Evolutionary conservation across 305 asterid genomes (phyloP), one percentile per base, ranked within the genome.

Genomic region (Fraxinus dipetala): DNA sequence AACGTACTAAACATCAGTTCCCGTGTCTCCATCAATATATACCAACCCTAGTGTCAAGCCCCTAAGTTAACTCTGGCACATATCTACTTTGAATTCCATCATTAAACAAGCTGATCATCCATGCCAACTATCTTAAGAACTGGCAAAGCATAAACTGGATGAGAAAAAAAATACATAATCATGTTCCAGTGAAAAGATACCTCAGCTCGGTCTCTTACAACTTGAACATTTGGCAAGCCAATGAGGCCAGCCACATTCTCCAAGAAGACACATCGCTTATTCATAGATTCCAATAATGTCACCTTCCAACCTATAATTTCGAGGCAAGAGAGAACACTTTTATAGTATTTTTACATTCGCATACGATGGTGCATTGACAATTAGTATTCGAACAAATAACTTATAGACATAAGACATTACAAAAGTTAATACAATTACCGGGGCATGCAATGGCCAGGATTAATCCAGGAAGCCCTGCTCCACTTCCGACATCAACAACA

Each of bases 381-480:
- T 0, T 35, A 75, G 11, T 2, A 59, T 38, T 13, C 40, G 0
- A 30, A 69, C 32, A 56, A 80, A 22, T n/a, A 2, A 38, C 76
- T 28, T 26, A 36, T 1, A 79, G 56, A 69, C 51, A 56, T 0
- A 4, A 79, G 56, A 30, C 61, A 56, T 2, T 9, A 30, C 59
- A n/a, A 22, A 31, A 30, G 22, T 7, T 20, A 32, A 51, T 32
- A 70, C 31, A 32, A 34, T 78, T 87, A 96, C 99, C 90, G 3
- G 98, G 98, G 81, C 90, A 91, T 7, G 98, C 99, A 83, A 93
- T 92, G 40, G 99, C 99, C 77, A 96, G 90, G 82, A 96, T 85
- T 40, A 96, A 16, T 77, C 99, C 98, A 48, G 99, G 98, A 82
- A 96, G 98, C 78, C 99, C 98, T 2, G 98, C 97, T 16, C 99